Base-by-base conservation (phyloP, 768 basidiomycete species). In the Lactarius indigo region DNA sequence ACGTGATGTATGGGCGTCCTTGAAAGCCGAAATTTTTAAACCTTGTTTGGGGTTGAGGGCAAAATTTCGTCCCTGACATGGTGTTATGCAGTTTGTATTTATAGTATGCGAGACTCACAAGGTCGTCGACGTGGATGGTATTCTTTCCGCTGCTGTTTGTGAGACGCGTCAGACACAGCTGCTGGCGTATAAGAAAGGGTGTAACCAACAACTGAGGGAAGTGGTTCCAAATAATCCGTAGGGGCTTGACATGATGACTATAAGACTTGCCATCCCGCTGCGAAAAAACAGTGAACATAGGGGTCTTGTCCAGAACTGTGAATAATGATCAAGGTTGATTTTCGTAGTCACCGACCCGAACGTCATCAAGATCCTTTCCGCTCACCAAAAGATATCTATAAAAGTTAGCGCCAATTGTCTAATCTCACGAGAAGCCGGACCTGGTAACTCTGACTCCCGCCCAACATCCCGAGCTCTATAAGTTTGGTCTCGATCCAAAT, bases 401-500 rank as follows among this genome's bases (percentile, higher is more conserved):
- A 61, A 63, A n/a, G 30, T 31, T 5, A 17, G 26, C 12, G 26
- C 37, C 7, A 15, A 31, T 10, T 35, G 54, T 35, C 10, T 26
- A 37, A n/a, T 52, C 26, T 9, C 54, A 18, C 8, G 31, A 57
- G 35, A 55, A 44, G n/a, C 37, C n/a, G 44, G 10, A 89, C 91
- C 79, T 91, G 85, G 73, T 94, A 94, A 71, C 82, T 85, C 70
- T 81, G 79, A 59, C 82, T 78, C 0, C 85, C 83, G 17, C 92
- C 93, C 20, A 94, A 76, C 87, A 95, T 92, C 20, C 86, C 91
- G 10, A 95, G 81, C 75, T 95, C 94, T 15, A 91, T 87, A 9
- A 96, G 80, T 75, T 94, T 96, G 18, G 87, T 85, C 78, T 94
- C 92, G 20, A 94, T 80, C 92, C 92, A 94, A 59, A 91, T 81